Percentiles rank a stretch among this genome's conserved stretches.
These are phyloP conservation scores for Cyberlindnera maclurae DNA, from an alignment of 805 yeast genomes.

Conservation along the genomic window DNA sequence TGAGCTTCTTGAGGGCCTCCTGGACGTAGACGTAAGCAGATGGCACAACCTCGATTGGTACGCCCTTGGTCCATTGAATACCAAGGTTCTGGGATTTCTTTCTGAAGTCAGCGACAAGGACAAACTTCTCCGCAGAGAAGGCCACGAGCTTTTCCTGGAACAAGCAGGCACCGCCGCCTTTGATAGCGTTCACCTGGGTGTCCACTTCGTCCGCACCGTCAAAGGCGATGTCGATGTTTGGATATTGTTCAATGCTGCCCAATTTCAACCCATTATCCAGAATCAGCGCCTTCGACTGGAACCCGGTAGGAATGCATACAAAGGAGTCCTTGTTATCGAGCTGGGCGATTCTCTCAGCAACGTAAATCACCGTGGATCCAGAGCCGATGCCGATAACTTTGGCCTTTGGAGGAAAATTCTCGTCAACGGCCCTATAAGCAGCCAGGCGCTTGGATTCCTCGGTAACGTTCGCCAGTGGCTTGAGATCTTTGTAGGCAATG, in stretches of 20 bases:
- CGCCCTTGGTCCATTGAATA: constrained; percentile 77
- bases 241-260: constrained; percentile 78
- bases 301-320: constrained; percentile 92
- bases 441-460: constrained; percentile 87
- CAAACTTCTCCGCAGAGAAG: constrained; percentile 62
- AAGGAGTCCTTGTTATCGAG: constrained; percentile 43
- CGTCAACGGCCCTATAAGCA: constrained; percentile 90
- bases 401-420: constrained; percentile 61
- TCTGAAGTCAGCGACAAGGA: constrained; percentile 88
- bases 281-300: constrained; percentile 85
- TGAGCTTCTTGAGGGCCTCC: constrained; percentile 52
- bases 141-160: constrained; percentile 96
- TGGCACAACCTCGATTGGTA: constrained; percentile 95
- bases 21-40: constrained; percentile 73
- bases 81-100: constrained; percentile 76
- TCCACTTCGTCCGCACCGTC: constrained; percentile 99
- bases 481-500: constrained; percentile 20
- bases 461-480: constrained; percentile 34
- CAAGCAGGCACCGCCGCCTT: constrained; percentile 98
- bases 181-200: constrained; percentile 69
- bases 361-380: constrained; percentile 96
- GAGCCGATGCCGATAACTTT: constrained; percentile 90
- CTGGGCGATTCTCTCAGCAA: constrained; percentile 89
- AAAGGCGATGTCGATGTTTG: constrained; percentile 83
- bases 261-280: constrained; percentile 70